Conservation (phyloP, 2,329 filamentous ascomycete species). For the Colletotrichum nymphaeae region DNA sequence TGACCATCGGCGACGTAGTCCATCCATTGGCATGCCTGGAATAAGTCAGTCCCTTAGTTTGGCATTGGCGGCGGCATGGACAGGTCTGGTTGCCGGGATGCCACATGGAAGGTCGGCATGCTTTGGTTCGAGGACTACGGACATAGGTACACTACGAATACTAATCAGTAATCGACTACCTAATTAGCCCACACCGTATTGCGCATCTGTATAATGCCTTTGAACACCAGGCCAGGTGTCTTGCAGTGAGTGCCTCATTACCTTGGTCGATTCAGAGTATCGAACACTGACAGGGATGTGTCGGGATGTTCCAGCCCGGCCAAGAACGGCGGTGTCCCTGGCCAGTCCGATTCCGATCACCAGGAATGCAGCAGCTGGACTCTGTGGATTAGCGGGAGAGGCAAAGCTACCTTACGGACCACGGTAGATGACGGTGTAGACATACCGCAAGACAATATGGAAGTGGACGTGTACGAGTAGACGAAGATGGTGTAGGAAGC, state of each 20-base stretch:
- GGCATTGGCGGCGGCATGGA: constrained; percentile 5
- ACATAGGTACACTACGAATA: background rate
- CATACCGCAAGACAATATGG: background rate
- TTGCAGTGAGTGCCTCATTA: background rate
- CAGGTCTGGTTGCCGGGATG: constrained; percentile 18
- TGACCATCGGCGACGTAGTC: background rate
- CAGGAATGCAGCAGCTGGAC: background rate
- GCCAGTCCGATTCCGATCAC: constrained; percentile 1
- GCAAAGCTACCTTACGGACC: background rate
- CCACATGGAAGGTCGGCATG: constrained; percentile 23
- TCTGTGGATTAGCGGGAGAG: background rate
- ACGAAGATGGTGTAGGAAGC: background rate
- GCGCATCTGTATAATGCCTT: background rate
- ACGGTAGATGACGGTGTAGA: background rate
- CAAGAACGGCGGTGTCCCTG: constrained; percentile 21
- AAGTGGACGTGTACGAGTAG: background rate
- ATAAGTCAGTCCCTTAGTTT: constrained; percentile 12
- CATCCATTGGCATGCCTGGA: constrained; percentile 10
- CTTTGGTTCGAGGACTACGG: background rate
- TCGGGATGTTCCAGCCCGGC: constrained; percentile 12
- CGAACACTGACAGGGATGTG: background rate
- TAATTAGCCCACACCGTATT: constrained; percentile 1
- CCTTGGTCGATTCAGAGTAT: constrained; percentile 14
- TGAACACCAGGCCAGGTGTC: background rate
- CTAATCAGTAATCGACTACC: background rate